A percentile compares a stretch with the other conserved stretches of the same genome.
These are phyloP conservation scores for Scleromitrula shiraiana DNA, from an alignment of 2,329 filamentous ascomycete species.

Conservation along the genomic window DNA sequence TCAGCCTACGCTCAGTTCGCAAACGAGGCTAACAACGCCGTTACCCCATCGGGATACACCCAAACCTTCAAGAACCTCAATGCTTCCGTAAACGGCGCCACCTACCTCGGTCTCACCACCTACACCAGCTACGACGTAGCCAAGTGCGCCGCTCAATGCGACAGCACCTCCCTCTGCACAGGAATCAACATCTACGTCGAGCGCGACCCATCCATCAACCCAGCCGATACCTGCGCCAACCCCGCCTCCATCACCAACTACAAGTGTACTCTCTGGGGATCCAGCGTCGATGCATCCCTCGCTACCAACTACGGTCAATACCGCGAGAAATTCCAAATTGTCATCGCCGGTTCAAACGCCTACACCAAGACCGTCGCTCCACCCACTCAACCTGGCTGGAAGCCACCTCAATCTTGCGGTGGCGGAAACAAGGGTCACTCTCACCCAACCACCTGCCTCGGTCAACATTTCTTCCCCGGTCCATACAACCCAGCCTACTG, in stretches of 20 bases:
- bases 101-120: constrained; percentile 23
- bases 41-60: constrained; percentile 28
- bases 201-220: constrained; percentile 28
- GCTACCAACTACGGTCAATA: constrained; percentile 30
- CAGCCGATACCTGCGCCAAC: constrained; percentile 26
- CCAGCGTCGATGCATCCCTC: constrained; percentile 19
- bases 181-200: constrained; percentile 31
- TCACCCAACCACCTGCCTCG: constrained; percentile 17
- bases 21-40: constrained; percentile 18
- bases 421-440: constrained; percentile 11
- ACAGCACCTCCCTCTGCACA: constrained; percentile 20
- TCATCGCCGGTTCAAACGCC: constrained; percentile 37
- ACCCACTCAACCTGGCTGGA: constrained; percentile 12
- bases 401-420: constrained; percentile 11
- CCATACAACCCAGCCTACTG: constrained; percentile 18
- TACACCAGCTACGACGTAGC: constrained; percentile 24
- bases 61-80: constrained; percentile 27
- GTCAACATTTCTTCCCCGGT: constrained; percentile 18
- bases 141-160: constrained; percentile 23
- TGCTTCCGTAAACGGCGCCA: constrained; percentile 16
- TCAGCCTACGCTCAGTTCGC: constrained; percentile 19
- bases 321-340: constrained; percentile 31
- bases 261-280: constrained; percentile 31
- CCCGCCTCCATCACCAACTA: constrained; percentile 28
- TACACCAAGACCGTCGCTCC: constrained; percentile 24